Base-by-base conservation (phyloP, 2,329 filamentous ascomycete genomes). In the Scedosporium minutisporum region DNA sequence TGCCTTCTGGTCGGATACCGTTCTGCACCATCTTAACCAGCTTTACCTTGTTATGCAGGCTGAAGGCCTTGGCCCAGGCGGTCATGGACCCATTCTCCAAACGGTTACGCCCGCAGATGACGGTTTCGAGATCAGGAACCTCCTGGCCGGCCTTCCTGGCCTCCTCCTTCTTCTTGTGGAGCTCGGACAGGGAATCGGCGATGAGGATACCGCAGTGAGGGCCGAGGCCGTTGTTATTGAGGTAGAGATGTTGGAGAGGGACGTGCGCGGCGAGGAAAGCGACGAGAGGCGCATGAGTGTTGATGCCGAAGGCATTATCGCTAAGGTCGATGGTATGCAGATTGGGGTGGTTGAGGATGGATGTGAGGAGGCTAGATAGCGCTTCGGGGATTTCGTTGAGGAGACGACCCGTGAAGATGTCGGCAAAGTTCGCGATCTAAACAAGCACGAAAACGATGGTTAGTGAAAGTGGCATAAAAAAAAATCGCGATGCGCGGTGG, bases 11-110 rank as follows among this genome's bases (percentile, higher is more conserved):
- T 53, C 95, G 85, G 68, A 99, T 99, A 61, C 95, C 95, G 74
- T 99, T 97, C 76, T 97, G 95, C 27, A 96, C 91, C 95, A 99
- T 97, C 81, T 93, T 96, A 68, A 99, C 85, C 64, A 87, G 87
- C 76, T 88, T 89, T 66, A 99, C 84, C 63, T 89, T 88, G 67
- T 83, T 86, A 73, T 97, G 91, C 63, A 93, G 87, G 69, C 87
- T 86, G 74, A 91, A 97, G 1, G 91, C 83, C 73, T 88, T 89
- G 51, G 93, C 92, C 95, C 95, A 99, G 0, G 93, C 93, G 14
- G 85, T 86, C 95, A 99, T 99, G 72, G 89, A 95, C 68, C 93
- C 95, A 70, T 93, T 96, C 78, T 99, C 95, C 59, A 99, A 82
- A 67, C 95, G 84, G 78, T 99, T 99, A 67, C 95, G 90, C 51